Base-by-base conservation (phyloP, 1,139 yeast species). In the Keqinozyma sinolaborantium region DNA sequence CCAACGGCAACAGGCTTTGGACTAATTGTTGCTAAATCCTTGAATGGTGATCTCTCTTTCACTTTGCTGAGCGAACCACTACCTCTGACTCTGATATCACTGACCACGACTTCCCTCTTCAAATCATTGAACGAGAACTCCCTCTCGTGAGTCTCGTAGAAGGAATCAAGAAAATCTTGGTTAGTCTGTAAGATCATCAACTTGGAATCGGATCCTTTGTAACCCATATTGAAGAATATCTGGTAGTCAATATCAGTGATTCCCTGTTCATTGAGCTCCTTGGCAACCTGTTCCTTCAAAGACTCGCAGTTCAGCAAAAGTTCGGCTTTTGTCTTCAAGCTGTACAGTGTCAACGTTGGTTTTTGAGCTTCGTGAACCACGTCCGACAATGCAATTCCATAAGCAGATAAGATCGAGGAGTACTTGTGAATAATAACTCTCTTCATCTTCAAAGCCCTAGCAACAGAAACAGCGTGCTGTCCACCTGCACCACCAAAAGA, bases 81-180 rank as follows among this genome's bases (percentile, higher is more conserved):
- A 14, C 43, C 44, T 31, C 47, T 40, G 9, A 43, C 45, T 34
- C 47, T 43, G 5, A 49, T 38, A 30, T 50, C 52, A 23, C 41
- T 40, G 10, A 50, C 48, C 13, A 50, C 20, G 5, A 50, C 50
- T 14, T 65, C 70, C 28, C 83, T 70, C 18, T 77, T 74, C 15
- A 54, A 53, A 40, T 80, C 73, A 5, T 73, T 56, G 51, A 83
- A 83, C 0, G 90, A 88, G 58, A 83, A 83, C 50, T 83, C 92
- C 36, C 75, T 68, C 42, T 69, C 62, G 50, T 83, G 92, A 34
- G 65, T 57, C 5, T 60, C 58, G 26, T 70, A 53, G 47, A 79
- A 79, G 31, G 60, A 44, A 26, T 60, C 56, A 26, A 61, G 53
- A 43, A 59, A 52, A 3, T 39, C 44, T 23, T 41, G 41, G 3